These are phyloP conservation scores for Phialophora expanda DNA, from an alignment of 2,329 filamentous ascomycete species.

Conservation along the genomic window DNA sequence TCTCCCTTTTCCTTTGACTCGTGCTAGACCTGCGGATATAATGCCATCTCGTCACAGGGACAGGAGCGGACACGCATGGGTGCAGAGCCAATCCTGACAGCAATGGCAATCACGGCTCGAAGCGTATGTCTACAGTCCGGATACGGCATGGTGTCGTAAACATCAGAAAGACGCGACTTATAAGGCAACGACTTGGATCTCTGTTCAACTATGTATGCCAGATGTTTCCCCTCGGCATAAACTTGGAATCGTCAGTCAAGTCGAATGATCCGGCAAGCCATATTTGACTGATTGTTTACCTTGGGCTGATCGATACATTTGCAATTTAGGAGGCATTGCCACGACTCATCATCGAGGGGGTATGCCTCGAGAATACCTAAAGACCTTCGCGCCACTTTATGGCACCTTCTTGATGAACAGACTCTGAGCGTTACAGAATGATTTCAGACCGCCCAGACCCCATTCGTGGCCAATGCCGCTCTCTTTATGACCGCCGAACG, in stretches of 20 bases:
- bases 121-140: background rate
- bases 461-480: constrained; percentile 44
- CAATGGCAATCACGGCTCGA: background rate
- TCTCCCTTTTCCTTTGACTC: background rate
- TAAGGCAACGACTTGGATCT: background rate
- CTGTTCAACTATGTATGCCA: background rate
- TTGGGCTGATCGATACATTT: background rate
- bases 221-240: background rate
- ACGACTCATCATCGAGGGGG: background rate
- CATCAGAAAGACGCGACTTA: background rate
- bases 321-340: background rate
- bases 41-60: too few species aligned
- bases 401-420: constrained; percentile 37
- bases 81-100: background rate
- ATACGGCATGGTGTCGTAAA: background rate
- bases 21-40: background rate
- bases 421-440: constrained; percentile 40
- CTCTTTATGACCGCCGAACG: constrained; percentile 43
- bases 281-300: background rate
- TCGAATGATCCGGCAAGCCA: background rate
- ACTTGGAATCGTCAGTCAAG: too few species aligned
- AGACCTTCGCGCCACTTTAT: background rate
- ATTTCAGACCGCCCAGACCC: constrained; percentile 38
- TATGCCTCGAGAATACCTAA: background rate
- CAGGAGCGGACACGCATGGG: background rate